These are phyloP conservation scores for Talaromyces atroroseus DNA, from an alignment of 2,329 filamentous ascomycete species.

Conservation along the genomic window DNA sequence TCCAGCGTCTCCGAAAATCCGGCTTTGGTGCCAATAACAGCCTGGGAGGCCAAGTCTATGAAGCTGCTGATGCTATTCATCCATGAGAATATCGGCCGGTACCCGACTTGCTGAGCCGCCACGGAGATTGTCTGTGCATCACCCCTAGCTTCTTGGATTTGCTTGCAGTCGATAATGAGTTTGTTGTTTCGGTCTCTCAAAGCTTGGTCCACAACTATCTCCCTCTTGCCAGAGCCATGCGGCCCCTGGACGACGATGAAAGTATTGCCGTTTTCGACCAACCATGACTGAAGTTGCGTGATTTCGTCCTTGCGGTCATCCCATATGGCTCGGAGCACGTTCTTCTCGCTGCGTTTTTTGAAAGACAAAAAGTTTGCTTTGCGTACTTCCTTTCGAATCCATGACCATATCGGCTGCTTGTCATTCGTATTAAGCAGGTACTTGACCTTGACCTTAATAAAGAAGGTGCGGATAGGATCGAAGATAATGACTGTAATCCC, in stretches of 20 bases:
- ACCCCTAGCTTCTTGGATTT: constrained; percentile 82
- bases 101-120: constrained; percentile 78
- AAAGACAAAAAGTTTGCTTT: constrained; percentile 44
- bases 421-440: constrained; percentile 66
- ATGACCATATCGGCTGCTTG: constrained; percentile 68
- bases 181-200: constrained; percentile 71
- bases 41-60: constrained; percentile 85
- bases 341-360: constrained; percentile 51
- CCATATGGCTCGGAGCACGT: constrained; percentile 75
- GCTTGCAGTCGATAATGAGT: constrained; percentile 85
- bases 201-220: constrained; percentile 79
- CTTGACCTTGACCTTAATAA: constrained; percentile 82
- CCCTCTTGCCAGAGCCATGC: constrained; percentile 82
- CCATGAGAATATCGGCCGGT: constrained; percentile 91
- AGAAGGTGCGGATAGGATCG: constrained; percentile 89
- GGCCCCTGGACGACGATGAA: constrained; percentile 94
- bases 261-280: constrained; percentile 82
- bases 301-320: constrained; percentile 79
- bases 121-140: constrained; percentile 79
- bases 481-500: constrained; percentile 82
- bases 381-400: constrained; percentile 65
- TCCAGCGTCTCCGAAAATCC: constrained; percentile 92
- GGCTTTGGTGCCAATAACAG: constrained; percentile 88
- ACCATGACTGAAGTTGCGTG: constrained; percentile 73
- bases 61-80: constrained; percentile 91